These are phyloP conservation scores for Posidonia oceanica DNA, from an alignment of 116 monocot species.

Conservation along the genomic window DNA sequence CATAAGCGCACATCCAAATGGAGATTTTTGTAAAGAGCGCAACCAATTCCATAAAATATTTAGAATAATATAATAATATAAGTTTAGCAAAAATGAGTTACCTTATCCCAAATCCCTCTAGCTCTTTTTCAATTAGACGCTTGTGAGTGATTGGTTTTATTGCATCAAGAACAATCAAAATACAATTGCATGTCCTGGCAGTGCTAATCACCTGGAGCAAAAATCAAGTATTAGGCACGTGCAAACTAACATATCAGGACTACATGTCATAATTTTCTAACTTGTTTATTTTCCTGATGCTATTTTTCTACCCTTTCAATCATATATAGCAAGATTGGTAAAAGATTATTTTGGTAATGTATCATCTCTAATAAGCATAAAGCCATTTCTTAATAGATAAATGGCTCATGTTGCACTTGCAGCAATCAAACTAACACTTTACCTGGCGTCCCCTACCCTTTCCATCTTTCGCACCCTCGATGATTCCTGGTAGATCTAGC, in stretches of 20 bases:
- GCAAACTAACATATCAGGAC: neutral
- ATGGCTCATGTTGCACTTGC: neutral
- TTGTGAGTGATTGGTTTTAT: slow-evolving; percentile 99
- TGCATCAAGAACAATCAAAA: slow-evolving; percentile 98
- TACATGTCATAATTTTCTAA: neutral
- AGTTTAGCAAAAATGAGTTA: slow-evolving; percentile 1
- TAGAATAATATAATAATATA: neutral
- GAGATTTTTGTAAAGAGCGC: too few relatives aligned
- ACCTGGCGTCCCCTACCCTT: slow-evolving; percentile 99
- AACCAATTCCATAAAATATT: neutral
- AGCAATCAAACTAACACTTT: neutral
- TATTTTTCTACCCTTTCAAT: too few relatives aligned
- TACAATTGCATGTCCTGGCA: slow-evolving; percentile 91
- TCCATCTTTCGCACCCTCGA: slow-evolving; percentile 99
- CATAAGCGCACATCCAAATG: too few relatives aligned
- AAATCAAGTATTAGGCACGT: neutral
- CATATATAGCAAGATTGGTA: too few relatives aligned
- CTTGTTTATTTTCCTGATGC: neutral
- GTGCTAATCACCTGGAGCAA: slow-evolving; percentile 87
- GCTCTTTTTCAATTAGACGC: slow-evolving; percentile 94
- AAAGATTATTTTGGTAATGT: too few relatives aligned
- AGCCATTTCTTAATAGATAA: neutral
- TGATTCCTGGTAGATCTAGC: slow-evolving; percentile 94
- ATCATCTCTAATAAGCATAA: too few relatives aligned
- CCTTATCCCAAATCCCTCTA: slow-evolving; percentile 90